These are phyloP conservation scores for Scedosporium minutisporum DNA, from an alignment of 2,329 filamentous ascomycete genomes.

Conservation along the genomic window DNA sequence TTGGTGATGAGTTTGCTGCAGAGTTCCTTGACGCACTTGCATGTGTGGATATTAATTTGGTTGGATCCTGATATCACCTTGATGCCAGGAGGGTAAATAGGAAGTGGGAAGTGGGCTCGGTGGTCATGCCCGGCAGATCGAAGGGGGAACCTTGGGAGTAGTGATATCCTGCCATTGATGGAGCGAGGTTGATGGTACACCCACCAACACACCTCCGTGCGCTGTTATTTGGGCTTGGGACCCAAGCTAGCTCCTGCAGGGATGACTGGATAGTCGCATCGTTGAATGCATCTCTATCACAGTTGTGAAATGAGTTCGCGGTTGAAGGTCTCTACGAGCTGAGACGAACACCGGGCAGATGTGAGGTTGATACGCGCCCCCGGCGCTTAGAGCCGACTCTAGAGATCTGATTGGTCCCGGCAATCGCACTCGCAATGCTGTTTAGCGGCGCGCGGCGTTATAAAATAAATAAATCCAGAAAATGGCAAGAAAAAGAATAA, in stretches of 20 bases:
- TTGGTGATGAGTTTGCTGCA: not conserved
- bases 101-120: not conserved
- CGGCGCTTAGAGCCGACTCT: constrained; percentile 1
- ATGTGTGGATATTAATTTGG: not conserved
- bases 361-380: not conserved
- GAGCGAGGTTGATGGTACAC: not conserved
- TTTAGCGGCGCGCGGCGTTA: not conserved
- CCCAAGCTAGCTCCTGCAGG: not conserved
- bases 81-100: not conserved
- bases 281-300: not conserved
- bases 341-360: not conserved
- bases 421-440: constrained; percentile 3
- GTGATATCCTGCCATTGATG: not conserved
- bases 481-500: not conserved
- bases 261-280: not conserved
- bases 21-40: not conserved
- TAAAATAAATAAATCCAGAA: not conserved
- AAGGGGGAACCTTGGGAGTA: not conserved
- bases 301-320: not conserved
- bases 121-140: not conserved
- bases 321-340: not conserved
- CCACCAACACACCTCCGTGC: not conserved
- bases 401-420: constrained; percentile 1
- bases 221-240: not conserved
- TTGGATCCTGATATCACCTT: not conserved